Evolutionary conservation across 768 basidiomycete genomes (phyloP).

Genomic region (Lactarius quietus): DNA sequence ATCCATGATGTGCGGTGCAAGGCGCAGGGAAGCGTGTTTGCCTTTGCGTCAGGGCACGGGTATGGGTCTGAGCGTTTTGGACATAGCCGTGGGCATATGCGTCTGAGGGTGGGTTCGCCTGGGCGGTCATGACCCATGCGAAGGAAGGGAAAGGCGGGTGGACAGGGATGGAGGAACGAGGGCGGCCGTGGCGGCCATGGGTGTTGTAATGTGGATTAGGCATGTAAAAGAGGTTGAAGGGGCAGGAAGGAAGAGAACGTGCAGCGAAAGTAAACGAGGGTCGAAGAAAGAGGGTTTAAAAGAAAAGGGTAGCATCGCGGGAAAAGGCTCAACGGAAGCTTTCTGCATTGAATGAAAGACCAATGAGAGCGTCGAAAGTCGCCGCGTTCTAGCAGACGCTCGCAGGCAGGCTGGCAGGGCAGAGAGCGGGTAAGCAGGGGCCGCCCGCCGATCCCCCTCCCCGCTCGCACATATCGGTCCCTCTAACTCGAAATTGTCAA

Average conservation of each 20-base stretch:
- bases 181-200: neutral
- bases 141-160: slow-evolving; percentile 21
- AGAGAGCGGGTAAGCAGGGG: neutral
- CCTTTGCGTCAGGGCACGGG: neutral
- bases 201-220: neutral
- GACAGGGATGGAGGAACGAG: neutral
- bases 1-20: neutral
- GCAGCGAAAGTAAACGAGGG: neutral
- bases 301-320: neutral
- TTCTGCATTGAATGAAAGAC: neutral
- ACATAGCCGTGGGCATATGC: slow-evolving; percentile 15
- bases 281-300: slow-evolving; percentile 1
- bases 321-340: neutral
- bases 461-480: neutral
- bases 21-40: neutral
- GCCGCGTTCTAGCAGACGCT: slow-evolving; percentile 10
- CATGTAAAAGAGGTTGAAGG: slow-evolving; percentile 1
- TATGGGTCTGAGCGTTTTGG: slow-evolving; percentile 2
- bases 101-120: slow-evolving; percentile 10
- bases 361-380: slow-evolving; percentile 9
- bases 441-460: neutral
- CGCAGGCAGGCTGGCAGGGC: neutral
- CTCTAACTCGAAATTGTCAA: neutral
- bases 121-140: slow-evolving; percentile 18
- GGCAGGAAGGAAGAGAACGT: neutral